Evolutionary conservation across 805 yeast species (phyloP), one percentile per base, ranked within the genome.

Genomic region (Cyberlindnera mrakii): DNA sequence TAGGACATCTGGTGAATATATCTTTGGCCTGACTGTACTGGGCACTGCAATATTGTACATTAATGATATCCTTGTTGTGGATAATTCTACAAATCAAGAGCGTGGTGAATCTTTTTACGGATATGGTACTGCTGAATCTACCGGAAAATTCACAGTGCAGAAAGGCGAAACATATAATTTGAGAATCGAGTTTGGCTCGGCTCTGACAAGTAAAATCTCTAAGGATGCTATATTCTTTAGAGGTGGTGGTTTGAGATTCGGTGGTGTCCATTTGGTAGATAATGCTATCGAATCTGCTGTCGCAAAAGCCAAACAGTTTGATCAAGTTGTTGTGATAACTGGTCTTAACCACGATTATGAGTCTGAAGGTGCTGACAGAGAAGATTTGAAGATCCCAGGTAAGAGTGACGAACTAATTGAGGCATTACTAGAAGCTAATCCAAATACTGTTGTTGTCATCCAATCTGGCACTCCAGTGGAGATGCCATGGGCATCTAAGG

Each of bases 381-480:
- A 57, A 4, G 48, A 65, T 53, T 64, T 80, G 75, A 68, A 68
- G 36, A 63, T 77, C 23, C 85, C 85, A 23, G 71, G 72, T 13
- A 49, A 55, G 36, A 70, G 73, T 23, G 67, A 73, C 41, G 65
- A 68, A 36, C 65, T 79, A 45, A 66, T 78, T 27, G 58, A 52
- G 20, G 74, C 66, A 10, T 68, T 79, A 10, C 44, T 65, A 31
- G 61, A 60, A 29, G 81, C 66, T 17, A 77, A 78, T 50, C 67
- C 71, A 23, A 73, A 77, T 50, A 67, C 74, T 3, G 70, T 74
- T 11, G 66, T 79, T 27, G 80, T 80, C 20, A 68, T 73, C 51
- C 82, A 78, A 54, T 68, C 78, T 3, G 85, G 85, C 39, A 72
- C 82, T 16, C 84, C 85, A 0, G 80, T 78, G 9, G 69, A 74